Evolutionary conservation across 2,329 filamentous ascomycete genomes (phyloP).

Genomic region (Hymenoscyphus scutula): DNA sequence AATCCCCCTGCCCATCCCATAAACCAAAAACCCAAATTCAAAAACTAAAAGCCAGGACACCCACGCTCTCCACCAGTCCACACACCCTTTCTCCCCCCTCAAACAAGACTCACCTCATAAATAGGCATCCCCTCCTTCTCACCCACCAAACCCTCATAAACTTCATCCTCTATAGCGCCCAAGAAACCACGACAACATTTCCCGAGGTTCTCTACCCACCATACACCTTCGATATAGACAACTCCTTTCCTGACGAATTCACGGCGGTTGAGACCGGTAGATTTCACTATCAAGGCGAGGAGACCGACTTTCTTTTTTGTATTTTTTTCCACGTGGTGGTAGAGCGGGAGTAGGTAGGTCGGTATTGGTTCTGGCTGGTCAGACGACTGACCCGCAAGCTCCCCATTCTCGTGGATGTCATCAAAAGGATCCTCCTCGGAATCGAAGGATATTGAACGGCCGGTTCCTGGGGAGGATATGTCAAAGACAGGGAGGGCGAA

Average conservation of each 20-base stretch:
- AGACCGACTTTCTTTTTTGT: neutral
- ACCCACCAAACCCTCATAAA: slow-evolving; percentile 8
- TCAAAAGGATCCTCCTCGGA: neutral
- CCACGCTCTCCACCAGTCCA: no score
- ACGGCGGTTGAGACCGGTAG: neutral
- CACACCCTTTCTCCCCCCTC: no score
- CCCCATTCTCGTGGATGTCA: neutral
- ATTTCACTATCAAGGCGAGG: slow-evolving; percentile 10
- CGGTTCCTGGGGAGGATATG: neutral
- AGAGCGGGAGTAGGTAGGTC: slow-evolving; percentile 6
- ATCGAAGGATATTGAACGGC: slow-evolving; percentile 7
- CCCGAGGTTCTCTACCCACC: slow-evolving; percentile 5
- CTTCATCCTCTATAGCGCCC: neutral
- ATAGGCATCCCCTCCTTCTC: slow-evolving; percentile 5
- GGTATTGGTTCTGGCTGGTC: neutral
- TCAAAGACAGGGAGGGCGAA: neutral
- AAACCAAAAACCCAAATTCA: no score
- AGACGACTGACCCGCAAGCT: neutral
- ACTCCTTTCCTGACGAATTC: slow-evolving; percentile 11
- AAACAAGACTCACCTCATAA: slow-evolving; percentile 10
- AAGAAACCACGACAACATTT: slow-evolving; percentile 1
- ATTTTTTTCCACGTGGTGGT: neutral
- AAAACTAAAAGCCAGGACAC: no score
- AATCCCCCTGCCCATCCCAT: no score
- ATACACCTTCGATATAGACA: slow-evolving; percentile 5